phyloP scores from a whole-genome alignment of 495 filamentous ascomycete species.

The Copromyces sp. region DNA sequence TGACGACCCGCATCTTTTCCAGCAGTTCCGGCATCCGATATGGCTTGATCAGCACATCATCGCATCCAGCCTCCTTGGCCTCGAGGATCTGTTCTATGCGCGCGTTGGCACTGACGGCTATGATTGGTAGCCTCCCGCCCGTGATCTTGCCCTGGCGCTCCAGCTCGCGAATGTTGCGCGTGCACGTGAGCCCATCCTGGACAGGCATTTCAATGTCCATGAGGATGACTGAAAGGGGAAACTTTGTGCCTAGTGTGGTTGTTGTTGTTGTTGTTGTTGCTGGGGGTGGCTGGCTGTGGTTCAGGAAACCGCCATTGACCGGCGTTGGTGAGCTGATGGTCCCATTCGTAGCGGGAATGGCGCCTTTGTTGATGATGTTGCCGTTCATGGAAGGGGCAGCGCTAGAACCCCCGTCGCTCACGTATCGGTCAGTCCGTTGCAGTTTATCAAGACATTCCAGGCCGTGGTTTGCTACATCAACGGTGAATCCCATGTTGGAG shows the following conservation, averaged over 20 bases:
- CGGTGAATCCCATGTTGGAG: conserved; percentile 48
- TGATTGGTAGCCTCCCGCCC: conserved; percentile 54
- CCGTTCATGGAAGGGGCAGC: not conserved
- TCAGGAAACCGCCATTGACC: conserved; percentile 1
- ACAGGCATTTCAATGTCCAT: conserved; percentile 86
- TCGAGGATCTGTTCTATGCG: conserved; percentile 54
- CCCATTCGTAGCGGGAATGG: not conserved
- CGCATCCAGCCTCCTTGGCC: conserved; percentile 51
- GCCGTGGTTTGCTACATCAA: conserved; percentile 64
- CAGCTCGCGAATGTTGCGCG: conserved; percentile 53
- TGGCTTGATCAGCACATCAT: conserved; percentile 37
- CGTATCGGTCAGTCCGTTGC: conserved; percentile 18
- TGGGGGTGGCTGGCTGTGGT: conserved; percentile 4
- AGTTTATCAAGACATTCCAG: conserved; percentile 56
- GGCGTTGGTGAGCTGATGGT: not conserved
- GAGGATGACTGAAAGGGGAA: conserved; percentile 42
- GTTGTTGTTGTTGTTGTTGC: conserved; percentile 7
- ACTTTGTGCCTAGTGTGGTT: not conserved
- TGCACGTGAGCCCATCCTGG: conserved; percentile 68
- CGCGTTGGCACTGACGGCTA: conserved; percentile 72
- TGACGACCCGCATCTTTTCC: conserved; percentile 39
- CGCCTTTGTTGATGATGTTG: conserved; percentile 15
- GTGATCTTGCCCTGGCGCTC: conserved; percentile 39
- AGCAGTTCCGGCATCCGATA: conserved; percentile 37
- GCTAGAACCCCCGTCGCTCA: conserved; percentile 11